Percentiles rank a stretch among this genome's conserved stretches.
Conservation (phyloP, 305 asterid species). For the Rubia occidens region DNA sequence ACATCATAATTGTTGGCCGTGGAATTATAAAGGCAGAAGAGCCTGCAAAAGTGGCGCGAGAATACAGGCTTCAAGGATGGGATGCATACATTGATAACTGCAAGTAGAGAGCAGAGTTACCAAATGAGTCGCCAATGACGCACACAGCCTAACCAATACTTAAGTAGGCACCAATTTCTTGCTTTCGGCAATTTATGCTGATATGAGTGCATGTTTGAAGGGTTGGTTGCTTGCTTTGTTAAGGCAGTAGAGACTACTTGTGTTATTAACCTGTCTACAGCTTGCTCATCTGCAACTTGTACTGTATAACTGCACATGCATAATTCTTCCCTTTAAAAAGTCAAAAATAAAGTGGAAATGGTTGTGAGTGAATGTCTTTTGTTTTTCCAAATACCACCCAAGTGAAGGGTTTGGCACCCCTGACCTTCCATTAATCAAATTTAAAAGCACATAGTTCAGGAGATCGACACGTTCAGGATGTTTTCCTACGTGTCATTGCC, state of each 20-base stretch:
- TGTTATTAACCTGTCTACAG: background rate
- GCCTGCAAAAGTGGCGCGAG: conserved; percentile 74
- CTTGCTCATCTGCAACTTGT: background rate
- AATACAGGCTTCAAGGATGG: conserved; percentile 92
- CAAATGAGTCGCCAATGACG: background rate
- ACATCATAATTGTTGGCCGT: conserved; percentile 87
- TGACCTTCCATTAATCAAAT: no score
- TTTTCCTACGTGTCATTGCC: no score
- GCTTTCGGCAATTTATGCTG: no score
- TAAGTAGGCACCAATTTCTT: background rate
- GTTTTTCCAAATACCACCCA: background rate
- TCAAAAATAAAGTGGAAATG: background rate
- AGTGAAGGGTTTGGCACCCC: background rate
- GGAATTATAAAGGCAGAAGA: conserved; percentile 82
- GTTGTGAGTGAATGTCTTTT: no score
- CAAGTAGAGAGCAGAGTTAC: conserved; percentile 26
- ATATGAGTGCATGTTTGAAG: background rate
- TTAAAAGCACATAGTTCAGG: no score
- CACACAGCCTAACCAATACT: background rate
- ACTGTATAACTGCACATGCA: background rate
- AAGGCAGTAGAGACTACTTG: background rate
- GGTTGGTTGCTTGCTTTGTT: background rate
- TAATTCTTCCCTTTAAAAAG: background rate
- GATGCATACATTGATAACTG: conserved; percentile 61
- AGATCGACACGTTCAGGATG: no score